Base-by-base conservation (phyloP, 2,329 filamentous ascomycete species). In the Calycina herbarum region DNA sequence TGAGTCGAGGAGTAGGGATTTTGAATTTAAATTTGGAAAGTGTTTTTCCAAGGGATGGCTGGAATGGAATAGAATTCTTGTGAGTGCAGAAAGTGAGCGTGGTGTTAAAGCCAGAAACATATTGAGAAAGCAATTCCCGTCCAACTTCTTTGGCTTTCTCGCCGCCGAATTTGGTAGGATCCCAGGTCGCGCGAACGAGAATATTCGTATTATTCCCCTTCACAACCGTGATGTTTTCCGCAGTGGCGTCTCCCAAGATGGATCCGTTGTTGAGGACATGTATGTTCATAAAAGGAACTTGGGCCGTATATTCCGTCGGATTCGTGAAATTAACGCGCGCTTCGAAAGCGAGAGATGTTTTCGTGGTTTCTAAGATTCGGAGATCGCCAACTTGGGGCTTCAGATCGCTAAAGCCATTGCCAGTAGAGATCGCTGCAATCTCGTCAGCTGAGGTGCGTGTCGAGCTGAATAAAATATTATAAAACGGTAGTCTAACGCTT, bases 21-120 rank as follows among this genome's bases (percentile, higher is more conserved):
- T 89, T 89, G 62, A 96, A 79, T 62, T 88, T 85, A 68, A 97
- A 85, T 33, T 81, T 82, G 0, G 91, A 90, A 2, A 98, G 83
- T 0, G 90, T 89, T 70, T 88, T 80, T 59, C 93, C 92, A 3
- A 97, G 81, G 4, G 82, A 76, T 0, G 92, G 93, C 61, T 92
- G 85, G 0, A 84, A 79, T 3, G 95, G 94, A 61, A 98, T 87
- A 59, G 88, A 92, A 56, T 82, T 82, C 59, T 85, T 80, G 75
- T 97, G 91, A 2, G 89, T 85, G 74, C 86, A 86, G 10, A 97
- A 78, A 0, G 88, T 91, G 57, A 98, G 79, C 24, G 87, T 93
- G 0, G 91, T 93, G 78, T 98, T 97, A 76, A 85, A 89, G 8
- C 93, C 93, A 3, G 94, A 98, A 11, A 97, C 81, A 73, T 95